Evolutionary conservation across 108 stramenopile species (phyloP).

Genomic region (Mediolabrus comicus): DNA sequence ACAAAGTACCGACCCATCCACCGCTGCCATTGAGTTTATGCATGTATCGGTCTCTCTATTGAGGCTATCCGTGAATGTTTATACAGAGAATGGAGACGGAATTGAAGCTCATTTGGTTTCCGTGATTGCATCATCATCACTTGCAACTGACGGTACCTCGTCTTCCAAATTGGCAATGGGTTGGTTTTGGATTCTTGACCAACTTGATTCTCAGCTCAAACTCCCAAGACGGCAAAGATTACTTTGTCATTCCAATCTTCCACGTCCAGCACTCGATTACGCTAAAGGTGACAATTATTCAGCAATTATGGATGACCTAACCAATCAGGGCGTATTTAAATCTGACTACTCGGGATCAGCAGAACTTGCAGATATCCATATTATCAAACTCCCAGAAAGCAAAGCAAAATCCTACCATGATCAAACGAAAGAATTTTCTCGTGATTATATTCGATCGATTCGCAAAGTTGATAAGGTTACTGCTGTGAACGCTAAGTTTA

Average conservation of each 20-base stretch:
- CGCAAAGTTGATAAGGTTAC: slow-evolving; percentile 23
- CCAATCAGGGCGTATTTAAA: slow-evolving; percentile 57
- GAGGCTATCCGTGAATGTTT: slow-evolving; percentile 51
- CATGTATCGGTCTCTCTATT: slow-evolving; percentile 45
- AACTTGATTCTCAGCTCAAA: slow-evolving; percentile 34
- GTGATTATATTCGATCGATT: slow-evolving; percentile 26
- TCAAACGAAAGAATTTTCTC: slow-evolving; percentile 32
- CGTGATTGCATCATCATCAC: slow-evolving; percentile 52
- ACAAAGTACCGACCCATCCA: slow-evolving; percentile 7
- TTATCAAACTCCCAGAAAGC: slow-evolving; percentile 20
- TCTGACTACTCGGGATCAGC: slow-evolving; percentile 54
- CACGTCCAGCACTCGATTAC: slow-evolving; percentile 49
- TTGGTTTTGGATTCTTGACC: slow-evolving; percentile 85
- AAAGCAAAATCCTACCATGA: slow-evolving; percentile 30
- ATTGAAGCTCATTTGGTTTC: slow-evolving; percentile 81
- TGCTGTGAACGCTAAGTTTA: slow-evolving; percentile 67
- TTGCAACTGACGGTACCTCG: slow-evolving; percentile 59
- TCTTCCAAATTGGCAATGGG: slow-evolving; percentile 65
- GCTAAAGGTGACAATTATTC: slow-evolving; percentile 49
- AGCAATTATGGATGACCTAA: slow-evolving; percentile 57
- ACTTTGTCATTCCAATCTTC: slow-evolving; percentile 76
- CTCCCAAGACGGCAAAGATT: slow-evolving; percentile 59
- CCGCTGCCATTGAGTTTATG: slow-evolving; percentile 28
- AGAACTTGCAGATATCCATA: slow-evolving; percentile 71
- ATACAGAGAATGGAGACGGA: slow-evolving; percentile 52